Evolutionary conservation across 2,329 filamentous ascomycete genomes (phyloP).

Genomic region (Peltaster fructicola): DNA sequence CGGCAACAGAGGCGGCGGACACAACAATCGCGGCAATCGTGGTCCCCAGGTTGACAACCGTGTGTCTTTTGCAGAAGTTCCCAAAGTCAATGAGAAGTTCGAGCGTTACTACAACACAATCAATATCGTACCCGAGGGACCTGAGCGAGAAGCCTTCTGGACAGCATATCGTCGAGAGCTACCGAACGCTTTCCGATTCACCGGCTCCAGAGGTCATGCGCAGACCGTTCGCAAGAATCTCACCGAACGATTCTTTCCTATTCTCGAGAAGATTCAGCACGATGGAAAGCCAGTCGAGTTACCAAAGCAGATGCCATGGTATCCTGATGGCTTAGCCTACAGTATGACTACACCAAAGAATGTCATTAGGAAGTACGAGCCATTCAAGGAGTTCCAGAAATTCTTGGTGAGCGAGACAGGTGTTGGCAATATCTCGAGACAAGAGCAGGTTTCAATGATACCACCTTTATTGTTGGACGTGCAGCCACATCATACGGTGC

Average conservation of each 20-base stretch:
- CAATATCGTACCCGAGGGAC: slow-evolving; percentile 50
- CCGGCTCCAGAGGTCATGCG: slow-evolving; percentile 90
- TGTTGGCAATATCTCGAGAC: slow-evolving; percentile 91
- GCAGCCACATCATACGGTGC: slow-evolving; percentile 73
- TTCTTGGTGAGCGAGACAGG: slow-evolving; percentile 95
- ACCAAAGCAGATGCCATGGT: slow-evolving; percentile 72
- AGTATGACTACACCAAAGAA: slow-evolving; percentile 97
- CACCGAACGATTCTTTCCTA: slow-evolving; percentile 73
- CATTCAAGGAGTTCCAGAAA: slow-evolving; percentile 90
- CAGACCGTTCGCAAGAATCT: slow-evolving; percentile 77
- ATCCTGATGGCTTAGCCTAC: slow-evolving; percentile 88
- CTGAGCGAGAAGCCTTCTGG: slow-evolving; percentile 74
- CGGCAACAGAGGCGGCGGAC: slow-evolving; percentile 3
- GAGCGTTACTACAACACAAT: slow-evolving; percentile 74
- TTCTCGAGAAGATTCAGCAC: slow-evolving; percentile 68
- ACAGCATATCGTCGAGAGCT: slow-evolving; percentile 63
- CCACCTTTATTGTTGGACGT: slow-evolving; percentile 86
- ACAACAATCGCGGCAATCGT: slow-evolving; percentile 1
- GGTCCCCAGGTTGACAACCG: slow-evolving; percentile 12
- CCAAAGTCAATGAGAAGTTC: slow-evolving; percentile 68
- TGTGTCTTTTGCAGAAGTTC: slow-evolving; percentile 40
- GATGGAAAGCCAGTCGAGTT: slow-evolving; percentile 71
- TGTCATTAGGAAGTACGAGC: slow-evolving; percentile 79
- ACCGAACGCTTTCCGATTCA: slow-evolving; percentile 95
- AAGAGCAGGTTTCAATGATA: slow-evolving; percentile 98